phyloP scores from a whole-genome alignment of 1,139 yeast genomes.

The Meyerozyma athensensis region DNA sequence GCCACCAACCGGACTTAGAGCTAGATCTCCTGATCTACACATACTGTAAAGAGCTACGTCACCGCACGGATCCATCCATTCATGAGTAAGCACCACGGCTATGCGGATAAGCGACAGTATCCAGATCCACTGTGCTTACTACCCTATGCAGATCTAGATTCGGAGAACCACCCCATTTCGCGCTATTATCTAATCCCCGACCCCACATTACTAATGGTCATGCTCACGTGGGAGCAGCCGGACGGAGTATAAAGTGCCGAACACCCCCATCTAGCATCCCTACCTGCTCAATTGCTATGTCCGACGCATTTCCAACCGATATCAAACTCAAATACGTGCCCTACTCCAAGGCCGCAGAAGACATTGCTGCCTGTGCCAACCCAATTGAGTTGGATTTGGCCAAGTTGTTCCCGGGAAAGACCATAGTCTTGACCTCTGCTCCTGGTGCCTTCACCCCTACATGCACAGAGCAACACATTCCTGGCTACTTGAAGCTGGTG shows the following conservation, averaged over 20 bases:
- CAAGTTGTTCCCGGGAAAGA: constrained; percentile 45
- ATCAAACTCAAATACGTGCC: constrained; percentile 56
- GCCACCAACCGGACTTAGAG: no score
- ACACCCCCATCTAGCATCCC: no score
- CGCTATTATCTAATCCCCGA: background rate
- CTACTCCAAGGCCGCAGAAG: constrained; percentile 38
- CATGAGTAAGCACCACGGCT: no score
- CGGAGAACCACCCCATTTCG: background rate
- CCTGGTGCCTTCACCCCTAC: constrained; percentile 95
- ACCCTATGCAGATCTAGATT: no score
- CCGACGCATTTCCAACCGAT: constrained; percentile 44
- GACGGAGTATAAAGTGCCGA: background rate
- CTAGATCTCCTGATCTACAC: no score
- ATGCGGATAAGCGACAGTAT: no score
- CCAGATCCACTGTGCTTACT: no score
- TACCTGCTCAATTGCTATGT: constrained; percentile 3
- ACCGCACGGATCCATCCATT: no score
- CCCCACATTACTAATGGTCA: background rate
- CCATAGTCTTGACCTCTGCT: constrained; percentile 69
- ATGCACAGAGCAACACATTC: constrained; percentile 78
- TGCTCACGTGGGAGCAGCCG: no score
- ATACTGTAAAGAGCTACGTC: no score
- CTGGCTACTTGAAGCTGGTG: constrained; percentile 56
- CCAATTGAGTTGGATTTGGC: constrained; percentile 51
- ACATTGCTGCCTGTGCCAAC: constrained; percentile 46